Base-by-base conservation (phyloP, 2,329 filamentous ascomycete genomes). In the Metarhizium rileyi region DNA sequence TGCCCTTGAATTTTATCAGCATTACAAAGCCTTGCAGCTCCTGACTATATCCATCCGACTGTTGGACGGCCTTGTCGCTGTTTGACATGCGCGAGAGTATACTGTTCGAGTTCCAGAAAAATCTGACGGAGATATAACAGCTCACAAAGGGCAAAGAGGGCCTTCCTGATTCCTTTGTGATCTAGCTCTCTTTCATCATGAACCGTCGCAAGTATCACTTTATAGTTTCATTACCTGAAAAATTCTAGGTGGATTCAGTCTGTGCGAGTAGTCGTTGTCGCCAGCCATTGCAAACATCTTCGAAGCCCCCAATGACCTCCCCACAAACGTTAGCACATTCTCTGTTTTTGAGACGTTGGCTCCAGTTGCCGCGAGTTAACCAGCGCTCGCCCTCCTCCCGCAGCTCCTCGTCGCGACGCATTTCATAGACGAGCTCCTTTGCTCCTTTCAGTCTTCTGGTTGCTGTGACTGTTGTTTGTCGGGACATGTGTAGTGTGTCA, bases 401-500 rank as follows among this genome's bases (percentile, higher is more conserved):
- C 28, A 84, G 74, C 59, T 95, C 89, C 52, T 88, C 83, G 60
- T 97, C 93, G 51, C 81, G 80, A 55, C 84, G 80, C 72, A 96
- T 84, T 59, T 96, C 91, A 2, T 83, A 80, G 1, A 97, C 84
- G 53, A 95, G 80, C 63, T 95, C 90, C 58, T 85, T 87, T 6
- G 88, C 90, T 33, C 82, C 87, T 57, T 86, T 84, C 47, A 98
- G 71, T 42, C 89, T 80, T 49, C 93, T 76, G 2, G 85, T 83
- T 2, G 91, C 93, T 9, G 86, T 85, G 3, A 83, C 86, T 0
- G 88, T 93, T 1, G 87, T 86, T 67, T 97, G 91, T 12, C 89
- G 83, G 28, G 86, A 90, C 84, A 97, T 95, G 67, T 97, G 91
- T 30, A 98, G 75, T 3, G 88, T 90, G 64, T 98, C 93, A 6